These are phyloP conservation scores for Apophysomyces sp. DNA, from an alignment of 371 early-diverging fungal species.

Conservation along the genomic window DNA sequence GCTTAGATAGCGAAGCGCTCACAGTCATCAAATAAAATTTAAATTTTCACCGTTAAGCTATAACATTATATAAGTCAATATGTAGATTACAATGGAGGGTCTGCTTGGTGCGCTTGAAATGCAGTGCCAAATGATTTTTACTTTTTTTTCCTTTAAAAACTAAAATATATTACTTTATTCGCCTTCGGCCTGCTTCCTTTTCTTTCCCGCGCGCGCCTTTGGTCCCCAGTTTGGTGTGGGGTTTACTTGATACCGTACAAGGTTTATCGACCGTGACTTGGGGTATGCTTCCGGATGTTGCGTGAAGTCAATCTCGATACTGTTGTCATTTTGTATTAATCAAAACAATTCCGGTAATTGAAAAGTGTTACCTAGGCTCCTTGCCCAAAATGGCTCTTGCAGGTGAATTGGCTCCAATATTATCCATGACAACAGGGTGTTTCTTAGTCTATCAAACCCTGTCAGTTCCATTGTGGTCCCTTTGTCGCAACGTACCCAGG, in stretches of 20 bases:
- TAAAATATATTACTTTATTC: conserved; percentile 1
- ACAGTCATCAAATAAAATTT: too few relatives aligned
- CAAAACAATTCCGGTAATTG: background rate
- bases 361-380: conserved; percentile 46
- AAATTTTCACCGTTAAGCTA: too few relatives aligned
- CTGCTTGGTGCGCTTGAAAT: too few relatives aligned
- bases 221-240: conserved; percentile 97
- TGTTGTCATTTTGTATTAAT: conserved; percentile 5
- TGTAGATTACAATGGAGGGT: too few relatives aligned
- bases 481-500: conserved; percentile 46
- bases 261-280: conserved; percentile 72
- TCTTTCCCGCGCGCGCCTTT: conserved; percentile 73
- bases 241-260: conserved; percentile 92
- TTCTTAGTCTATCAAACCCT: conserved; percentile 41
- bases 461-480: background rate
- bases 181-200: conserved; percentile 41
- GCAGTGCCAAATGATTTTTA: too few relatives aligned
- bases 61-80: too few relatives aligned
- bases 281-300: conserved; percentile 72
- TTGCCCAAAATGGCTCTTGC: conserved; percentile 66
- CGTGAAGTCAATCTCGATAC: conserved; percentile 65
- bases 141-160: background rate
- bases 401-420: conserved; percentile 68
- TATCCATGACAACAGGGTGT: conserved; percentile 67
- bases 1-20: too few relatives aligned